Conservation (phyloP, 108 stramenopile species). For the Mediolabrus comicus region DNA sequence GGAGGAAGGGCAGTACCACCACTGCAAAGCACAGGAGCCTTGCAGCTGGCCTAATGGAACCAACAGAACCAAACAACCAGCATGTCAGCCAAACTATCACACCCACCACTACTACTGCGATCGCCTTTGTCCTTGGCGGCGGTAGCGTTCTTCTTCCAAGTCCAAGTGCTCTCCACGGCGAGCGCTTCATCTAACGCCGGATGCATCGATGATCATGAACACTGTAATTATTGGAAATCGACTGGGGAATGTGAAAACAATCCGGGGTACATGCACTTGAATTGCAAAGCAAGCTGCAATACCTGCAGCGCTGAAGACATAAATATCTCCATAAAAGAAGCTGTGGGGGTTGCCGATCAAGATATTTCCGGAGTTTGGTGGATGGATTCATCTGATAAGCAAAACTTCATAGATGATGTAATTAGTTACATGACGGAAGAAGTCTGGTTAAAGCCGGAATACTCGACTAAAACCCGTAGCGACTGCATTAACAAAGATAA, state of each 20-base stretch:
- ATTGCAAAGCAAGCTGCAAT: constrained; percentile 31
- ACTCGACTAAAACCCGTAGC: constrained; percentile 22
- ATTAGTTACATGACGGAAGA: constrained; percentile 70
- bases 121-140: not conserved
- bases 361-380: constrained; percentile 12
- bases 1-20: too few relatives aligned
- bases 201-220: constrained; percentile 54
- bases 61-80: too few relatives aligned
- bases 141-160: not conserved
- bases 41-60: too few relatives aligned
- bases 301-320: constrained; percentile 62
- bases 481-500: constrained; percentile 64
- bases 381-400: constrained; percentile 24
- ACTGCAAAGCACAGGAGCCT: too few relatives aligned
- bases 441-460: constrained; percentile 18
- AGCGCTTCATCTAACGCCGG: not conserved
- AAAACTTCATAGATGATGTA: constrained; percentile 49
- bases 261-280: constrained; percentile 46
- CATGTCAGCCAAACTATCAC: too few relatives aligned
- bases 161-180: not conserved
- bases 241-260: constrained; percentile 74
- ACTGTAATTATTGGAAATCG: constrained; percentile 70
- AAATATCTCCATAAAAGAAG: constrained; percentile 47
- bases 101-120: too few relatives aligned
- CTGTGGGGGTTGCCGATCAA: constrained; percentile 5